Conservation (phyloP, 1,284 basidiomycete species). For the Apiotrichum domesticum region DNA sequence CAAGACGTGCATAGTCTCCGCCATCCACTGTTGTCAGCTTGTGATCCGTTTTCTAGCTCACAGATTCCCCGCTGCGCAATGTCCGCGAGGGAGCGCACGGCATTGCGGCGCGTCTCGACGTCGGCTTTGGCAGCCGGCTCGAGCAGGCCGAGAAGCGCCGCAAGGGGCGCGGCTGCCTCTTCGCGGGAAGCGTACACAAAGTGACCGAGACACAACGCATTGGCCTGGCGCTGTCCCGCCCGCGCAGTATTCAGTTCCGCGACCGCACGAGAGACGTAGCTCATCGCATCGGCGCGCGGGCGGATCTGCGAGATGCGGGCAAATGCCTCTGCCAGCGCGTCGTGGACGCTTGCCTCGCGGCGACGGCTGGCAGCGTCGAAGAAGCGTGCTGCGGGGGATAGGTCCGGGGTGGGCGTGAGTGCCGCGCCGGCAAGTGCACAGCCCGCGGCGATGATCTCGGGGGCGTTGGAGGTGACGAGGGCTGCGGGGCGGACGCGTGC, state of each 20-base stretch:
- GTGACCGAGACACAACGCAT: conserved; percentile 67
- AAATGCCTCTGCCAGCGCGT: conserved; percentile 64
- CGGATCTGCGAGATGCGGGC: conserved; percentile 54
- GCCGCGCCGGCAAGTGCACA: conserved; percentile 66
- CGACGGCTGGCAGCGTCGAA: conserved; percentile 69
- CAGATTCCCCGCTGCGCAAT: conserved; percentile 6
- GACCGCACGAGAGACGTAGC: conserved; percentile 56
- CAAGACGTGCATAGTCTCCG: conserved; percentile 9
- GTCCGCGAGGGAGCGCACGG: conserved; percentile 29
- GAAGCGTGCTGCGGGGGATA: conserved; percentile 9
- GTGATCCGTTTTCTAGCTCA: too few relatives aligned
- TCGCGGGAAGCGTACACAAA: conserved; percentile 58
- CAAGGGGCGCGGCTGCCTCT: conserved; percentile 9
- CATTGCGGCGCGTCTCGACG: conserved; percentile 41
- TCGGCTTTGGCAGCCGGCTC: conserved; percentile 33
- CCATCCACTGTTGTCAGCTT: conserved; percentile 16
- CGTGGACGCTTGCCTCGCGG: conserved; percentile 61
- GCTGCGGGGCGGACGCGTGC: conserved; percentile 53
- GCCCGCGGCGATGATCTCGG: conserved; percentile 65
- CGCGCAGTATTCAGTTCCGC: conserved; percentile 54
- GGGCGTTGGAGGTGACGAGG: conserved; percentile 65
- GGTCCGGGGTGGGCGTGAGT: conserved; percentile 50
- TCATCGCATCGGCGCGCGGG: conserved; percentile 33
- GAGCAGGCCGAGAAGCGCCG: conserved; percentile 26
- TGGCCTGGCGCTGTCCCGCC: conserved; percentile 62